A percentile compares a stretch with the other conserved stretches of the same genome.
Conservation (phyloP, 2,329 filamentous ascomycete genomes). For the Sporothrix dimorphospora region DNA sequence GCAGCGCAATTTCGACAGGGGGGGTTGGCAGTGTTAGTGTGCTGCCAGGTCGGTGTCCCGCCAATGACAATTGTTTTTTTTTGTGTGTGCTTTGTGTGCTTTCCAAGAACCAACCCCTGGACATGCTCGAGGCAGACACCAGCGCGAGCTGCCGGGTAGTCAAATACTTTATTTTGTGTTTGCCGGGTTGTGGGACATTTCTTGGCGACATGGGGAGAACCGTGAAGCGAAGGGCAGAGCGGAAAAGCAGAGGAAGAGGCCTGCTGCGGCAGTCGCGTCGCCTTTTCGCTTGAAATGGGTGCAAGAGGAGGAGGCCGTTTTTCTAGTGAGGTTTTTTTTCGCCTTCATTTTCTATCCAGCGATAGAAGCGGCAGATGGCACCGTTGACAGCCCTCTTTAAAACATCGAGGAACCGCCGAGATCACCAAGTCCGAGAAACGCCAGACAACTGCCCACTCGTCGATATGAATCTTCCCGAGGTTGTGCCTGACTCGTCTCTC, state of each 20-base stretch:
- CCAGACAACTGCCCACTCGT: background rate
- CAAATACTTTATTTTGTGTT: constrained; percentile 14
- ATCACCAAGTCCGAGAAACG: background rate
- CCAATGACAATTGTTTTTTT: constrained; percentile 4
- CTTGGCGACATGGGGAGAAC: constrained; percentile 12
- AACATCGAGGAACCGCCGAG: background rate
- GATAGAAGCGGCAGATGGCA: background rate
- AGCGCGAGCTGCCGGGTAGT: background rate
- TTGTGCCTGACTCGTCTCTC: constrained; percentile 35
- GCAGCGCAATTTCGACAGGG: constrained; percentile 15
- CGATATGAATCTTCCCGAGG: constrained; percentile 38
- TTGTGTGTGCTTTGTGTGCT: background rate
- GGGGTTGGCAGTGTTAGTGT: background rate
- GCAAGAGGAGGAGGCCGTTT: background rate
- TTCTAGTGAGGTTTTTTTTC: no score
- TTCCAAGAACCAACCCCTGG: background rate
- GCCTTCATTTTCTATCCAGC: background rate
- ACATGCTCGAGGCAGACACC: background rate
- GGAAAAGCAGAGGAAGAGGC: no score
- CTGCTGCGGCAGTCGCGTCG: background rate
- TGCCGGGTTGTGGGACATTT: background rate
- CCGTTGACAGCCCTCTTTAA: background rate
- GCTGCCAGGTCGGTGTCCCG: background rate
- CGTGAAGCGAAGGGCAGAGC: background rate
- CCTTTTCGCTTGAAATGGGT: background rate